Conservation (phyloP, 2,329 filamentous ascomycete genomes). For the Myriangium duriaei region DNA sequence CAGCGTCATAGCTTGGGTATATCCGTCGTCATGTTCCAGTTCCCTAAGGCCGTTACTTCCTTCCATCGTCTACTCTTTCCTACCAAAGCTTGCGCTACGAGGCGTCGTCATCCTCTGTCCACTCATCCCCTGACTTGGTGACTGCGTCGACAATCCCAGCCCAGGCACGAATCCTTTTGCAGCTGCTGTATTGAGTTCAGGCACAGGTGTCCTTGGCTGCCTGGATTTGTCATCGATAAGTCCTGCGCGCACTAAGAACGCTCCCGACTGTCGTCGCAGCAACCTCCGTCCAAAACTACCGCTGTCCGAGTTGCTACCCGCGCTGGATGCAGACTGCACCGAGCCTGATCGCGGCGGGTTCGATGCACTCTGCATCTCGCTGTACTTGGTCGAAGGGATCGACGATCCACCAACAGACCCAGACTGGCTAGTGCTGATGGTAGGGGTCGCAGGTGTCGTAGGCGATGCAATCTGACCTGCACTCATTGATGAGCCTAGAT, state of each 20-base stretch:
- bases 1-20: too few relatives aligned
- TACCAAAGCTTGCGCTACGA: background rate
- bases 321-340: conserved; percentile 1
- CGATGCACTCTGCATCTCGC: background rate
- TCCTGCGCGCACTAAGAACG: conserved; percentile 4
- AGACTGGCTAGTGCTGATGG: background rate
- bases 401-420: background rate
- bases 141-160: background rate
- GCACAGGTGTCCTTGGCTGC: background rate
- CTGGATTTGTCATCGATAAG: conserved; percentile 6
- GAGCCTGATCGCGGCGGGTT: background rate
- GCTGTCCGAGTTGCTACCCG: conserved; percentile 2
- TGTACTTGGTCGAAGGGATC: conserved; percentile 1
- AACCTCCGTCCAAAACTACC: conserved; percentile 4
- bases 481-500: background rate
- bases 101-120: background rate
- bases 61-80: background rate
- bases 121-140: background rate
- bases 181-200: background rate
- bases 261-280: conserved; percentile 6
- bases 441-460: background rate
- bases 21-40: too few relatives aligned
- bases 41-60: background rate
- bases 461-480: background rate
- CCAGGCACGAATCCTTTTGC: background rate